phyloP scores from a whole-genome alignment of 2,329 filamentous ascomycete genomes.

The Ceratocystis lukuohia region DNA sequence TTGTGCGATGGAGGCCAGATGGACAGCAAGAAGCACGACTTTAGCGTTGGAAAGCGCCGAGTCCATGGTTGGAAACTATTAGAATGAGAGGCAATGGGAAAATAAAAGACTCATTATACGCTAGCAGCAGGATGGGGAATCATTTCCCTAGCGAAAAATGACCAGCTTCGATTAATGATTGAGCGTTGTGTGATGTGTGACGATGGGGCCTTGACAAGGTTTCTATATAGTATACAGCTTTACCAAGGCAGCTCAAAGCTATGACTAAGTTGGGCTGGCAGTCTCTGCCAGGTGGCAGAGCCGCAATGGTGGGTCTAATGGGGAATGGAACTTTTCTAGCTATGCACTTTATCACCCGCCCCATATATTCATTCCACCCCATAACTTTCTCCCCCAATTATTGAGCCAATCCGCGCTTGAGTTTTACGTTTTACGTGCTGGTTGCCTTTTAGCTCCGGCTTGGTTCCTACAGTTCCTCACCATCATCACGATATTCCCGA shows the following conservation, averaged over 20 bases:
- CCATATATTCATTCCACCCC: not conserved
- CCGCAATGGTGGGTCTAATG: not conserved
- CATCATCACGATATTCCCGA: not conserved
- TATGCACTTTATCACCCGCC: not conserved
- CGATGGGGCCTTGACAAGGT: not conserved
- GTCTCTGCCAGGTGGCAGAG: not conserved
- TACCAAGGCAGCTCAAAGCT: not conserved
- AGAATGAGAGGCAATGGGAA: not conserved
- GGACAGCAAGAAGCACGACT: slow-evolving; percentile 57
- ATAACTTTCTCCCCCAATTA: not conserved
- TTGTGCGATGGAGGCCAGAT: slow-evolving; percentile 53
- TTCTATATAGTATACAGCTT: not conserved
- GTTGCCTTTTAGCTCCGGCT: slow-evolving; percentile 1
- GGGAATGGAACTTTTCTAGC: not conserved
- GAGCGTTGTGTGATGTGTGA: not conserved
- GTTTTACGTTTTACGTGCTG: not conserved
- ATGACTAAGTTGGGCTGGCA: not conserved
- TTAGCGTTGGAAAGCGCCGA: slow-evolving; percentile 49
- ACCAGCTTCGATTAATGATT: not conserved
- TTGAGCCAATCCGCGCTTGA: not conserved
- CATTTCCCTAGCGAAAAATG: not conserved
- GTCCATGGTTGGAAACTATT: slow-evolving; percentile 27
- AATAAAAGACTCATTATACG: not conserved
- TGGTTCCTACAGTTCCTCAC: not conserved
- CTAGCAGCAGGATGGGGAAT: not conserved